Conservation (phyloP, 345 rosid genomes). For the Limnanthes douglasii region DNA sequence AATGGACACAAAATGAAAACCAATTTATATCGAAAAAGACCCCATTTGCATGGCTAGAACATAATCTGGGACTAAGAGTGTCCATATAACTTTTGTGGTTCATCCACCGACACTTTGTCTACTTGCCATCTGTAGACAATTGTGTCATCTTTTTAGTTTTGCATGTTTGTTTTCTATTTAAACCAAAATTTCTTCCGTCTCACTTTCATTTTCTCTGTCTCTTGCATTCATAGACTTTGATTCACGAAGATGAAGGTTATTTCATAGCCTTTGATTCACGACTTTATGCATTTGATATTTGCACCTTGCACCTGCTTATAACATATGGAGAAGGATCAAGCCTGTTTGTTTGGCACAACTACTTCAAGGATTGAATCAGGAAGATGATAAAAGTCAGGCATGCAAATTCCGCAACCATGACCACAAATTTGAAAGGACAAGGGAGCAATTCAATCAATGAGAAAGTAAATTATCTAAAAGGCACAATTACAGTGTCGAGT, state of each 20-base stretch:
- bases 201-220: no score
- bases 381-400: slow-evolving; percentile 38
- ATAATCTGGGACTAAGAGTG: no score
- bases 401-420: slow-evolving; percentile 82
- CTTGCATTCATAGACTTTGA: no score
- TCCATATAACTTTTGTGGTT: no score
- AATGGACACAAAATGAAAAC: no score
- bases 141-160: no score
- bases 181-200: no score
- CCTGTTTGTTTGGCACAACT: slow-evolving; percentile 56
- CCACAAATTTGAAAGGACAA: slow-evolving; percentile 98
- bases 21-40: no score
- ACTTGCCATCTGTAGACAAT: no score
- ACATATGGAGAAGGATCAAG: slow-evolving; percentile 93
- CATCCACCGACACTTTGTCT: no score
- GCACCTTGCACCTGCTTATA: slow-evolving; percentile 95
- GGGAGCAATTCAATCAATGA: slow-evolving; percentile 67
- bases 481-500: slow-evolving; percentile 58
- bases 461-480: slow-evolving; percentile 36
- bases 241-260: slow-evolving; percentile 86
- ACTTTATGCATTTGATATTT: slow-evolving; percentile 51
- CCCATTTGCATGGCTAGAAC: no score
- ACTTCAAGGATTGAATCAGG: slow-evolving; percentile 34
- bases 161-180: no score
- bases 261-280: slow-evolving; percentile 62